These are phyloP conservation scores for Globisporangium rhizosaccharum DNA, from an alignment of 352 stramenopile species.

Conservation along the genomic window DNA sequence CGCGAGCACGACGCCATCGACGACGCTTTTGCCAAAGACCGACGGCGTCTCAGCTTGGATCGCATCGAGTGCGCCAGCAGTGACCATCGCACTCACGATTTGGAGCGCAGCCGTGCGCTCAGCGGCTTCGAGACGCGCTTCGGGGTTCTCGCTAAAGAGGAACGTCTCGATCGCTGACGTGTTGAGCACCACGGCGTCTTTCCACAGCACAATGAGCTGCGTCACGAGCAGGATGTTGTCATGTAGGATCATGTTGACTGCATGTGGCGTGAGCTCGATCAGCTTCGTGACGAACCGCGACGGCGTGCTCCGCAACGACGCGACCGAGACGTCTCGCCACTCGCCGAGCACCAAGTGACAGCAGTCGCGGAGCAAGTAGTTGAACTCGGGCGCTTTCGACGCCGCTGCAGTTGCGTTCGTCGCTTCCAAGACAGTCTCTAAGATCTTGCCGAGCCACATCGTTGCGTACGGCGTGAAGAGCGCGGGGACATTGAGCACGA, in stretches of 20 bases:
- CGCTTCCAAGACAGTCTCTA: conserved; percentile 49
- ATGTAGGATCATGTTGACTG: conserved; percentile 48
- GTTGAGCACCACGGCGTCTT: conserved; percentile 36
- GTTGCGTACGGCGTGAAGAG: conserved; percentile 50
- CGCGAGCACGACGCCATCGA: conserved; percentile 43
- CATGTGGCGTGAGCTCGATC: conserved; percentile 49
- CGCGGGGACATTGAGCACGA: conserved; percentile 60
- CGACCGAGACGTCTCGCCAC: conserved; percentile 37
- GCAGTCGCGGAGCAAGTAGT: conserved; percentile 74
- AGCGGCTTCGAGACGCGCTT: conserved; percentile 30
- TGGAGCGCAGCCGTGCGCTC: conserved; percentile 54
- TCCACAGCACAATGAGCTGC: conserved; percentile 54
- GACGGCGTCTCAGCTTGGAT: conserved; percentile 16
- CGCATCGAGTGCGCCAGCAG: conserved; percentile 19
- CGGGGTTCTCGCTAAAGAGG: conserved; percentile 25
- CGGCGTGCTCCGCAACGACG: conserved; percentile 12
- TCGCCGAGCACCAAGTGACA: conserved; percentile 48
- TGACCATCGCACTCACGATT: conserved; percentile 56
- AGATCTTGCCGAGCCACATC: conserved; percentile 45
- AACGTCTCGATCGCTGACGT: conserved; percentile 29
- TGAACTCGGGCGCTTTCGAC: conserved; percentile 38
- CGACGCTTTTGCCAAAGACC: conserved; percentile 22
- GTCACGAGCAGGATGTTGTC: conserved; percentile 61
- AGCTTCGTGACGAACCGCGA: conserved; percentile 56
- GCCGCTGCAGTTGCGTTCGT: conserved; percentile 8